Base-by-base conservation (phyloP, 495 filamentous ascomycete genomes). In the Daldinia bambusicola region DNA sequence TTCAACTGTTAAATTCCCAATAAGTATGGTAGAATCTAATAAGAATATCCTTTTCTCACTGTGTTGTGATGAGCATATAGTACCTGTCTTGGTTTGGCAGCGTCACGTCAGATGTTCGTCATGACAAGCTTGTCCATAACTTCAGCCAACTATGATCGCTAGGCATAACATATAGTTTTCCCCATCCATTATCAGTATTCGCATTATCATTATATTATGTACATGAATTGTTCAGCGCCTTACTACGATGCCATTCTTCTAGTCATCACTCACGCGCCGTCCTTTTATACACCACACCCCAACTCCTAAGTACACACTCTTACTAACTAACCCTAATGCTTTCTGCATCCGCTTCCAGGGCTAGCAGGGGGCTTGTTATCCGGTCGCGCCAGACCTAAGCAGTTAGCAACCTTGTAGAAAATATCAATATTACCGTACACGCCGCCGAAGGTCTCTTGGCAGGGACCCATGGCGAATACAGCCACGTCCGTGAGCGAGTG, bases 401-500 rank as follows among this genome's bases (percentile, higher is more conserved):
- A 93, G 45, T 82, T 82, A 1, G 91, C 89, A 69, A 93, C 90
- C 72, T 86, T 84, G 79, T 88, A 93, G 74, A 93, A 93, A 32
- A 93, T 81, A 61, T 93, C 91, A 45, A 90, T 86, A 63, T 87
- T 90, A 72, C 80, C 87, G 71, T 89, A 91, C 2, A 88, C 86
- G 57, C 91, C 91, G 2, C 86, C 86, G 78, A 93, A 93, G 10
- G 82, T 70, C 69, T 91, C 89, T 77, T 91, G 88, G 74, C 91
- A 93, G 4, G 91, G 91, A 0, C 91, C 91, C 79, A 83, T 81
- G 0, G 91, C 89, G 69, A 87, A 93, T 10, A 93, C 89, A 0
- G 91, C 89, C 50, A 93, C 91, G 75, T 93, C 91, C 0, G 91
- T 93, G 61, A 93, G 79, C 40, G 84, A 88, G 80, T 93, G 91